Conservation (phyloP, 2,329 filamentous ascomycete genomes). For the Elsinoe australis region DNA sequence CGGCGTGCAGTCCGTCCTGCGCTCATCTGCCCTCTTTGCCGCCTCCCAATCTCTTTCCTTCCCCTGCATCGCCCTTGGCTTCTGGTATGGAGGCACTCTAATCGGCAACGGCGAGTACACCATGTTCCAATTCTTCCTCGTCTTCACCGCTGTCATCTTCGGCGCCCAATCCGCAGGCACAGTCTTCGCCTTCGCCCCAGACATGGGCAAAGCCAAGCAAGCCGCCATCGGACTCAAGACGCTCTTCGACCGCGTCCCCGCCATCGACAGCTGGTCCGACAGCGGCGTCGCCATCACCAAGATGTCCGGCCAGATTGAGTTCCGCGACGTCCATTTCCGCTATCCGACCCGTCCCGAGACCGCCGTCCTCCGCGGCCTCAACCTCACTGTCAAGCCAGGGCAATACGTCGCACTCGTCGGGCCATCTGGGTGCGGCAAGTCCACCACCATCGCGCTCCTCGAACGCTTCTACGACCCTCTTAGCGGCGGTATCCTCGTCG, state of each 20-base stretch:
- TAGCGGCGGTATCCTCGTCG: conserved; percentile 69
- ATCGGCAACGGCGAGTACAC: conserved; percentile 63
- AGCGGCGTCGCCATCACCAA: conserved; percentile 56
- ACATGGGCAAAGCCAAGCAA: conserved; percentile 87
- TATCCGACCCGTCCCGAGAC: conserved; percentile 89
- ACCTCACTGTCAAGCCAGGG: conserved; percentile 64
- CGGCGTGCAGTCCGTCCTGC: conserved; percentile 65
- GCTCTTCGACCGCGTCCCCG: conserved; percentile 73
- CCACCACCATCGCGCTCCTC: conserved; percentile 81
- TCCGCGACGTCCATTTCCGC: conserved; percentile 86
- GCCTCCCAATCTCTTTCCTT: conserved; percentile 78
- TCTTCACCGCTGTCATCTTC: conserved; percentile 81
- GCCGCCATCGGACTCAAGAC: conserved; percentile 72
- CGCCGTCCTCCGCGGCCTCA: conserved; percentile 79
- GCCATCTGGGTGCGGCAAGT: conserved; percentile 91
- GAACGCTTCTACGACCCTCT: conserved; percentile 94
- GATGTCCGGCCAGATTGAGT: conserved; percentile 74
- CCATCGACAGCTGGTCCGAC: conserved; percentile 72
- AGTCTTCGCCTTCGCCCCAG: conserved; percentile 81
- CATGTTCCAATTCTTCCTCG: conserved; percentile 86
- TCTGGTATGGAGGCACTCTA: conserved; percentile 82
- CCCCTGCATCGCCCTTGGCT: conserved; percentile 75
- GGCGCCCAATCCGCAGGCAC: conserved; percentile 85
- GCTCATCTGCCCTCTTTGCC: conserved; percentile 73
- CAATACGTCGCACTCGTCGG: conserved; percentile 87